Conservation (phyloP, 179 eudicot species). For the Vitellaria paradoxa region DNA sequence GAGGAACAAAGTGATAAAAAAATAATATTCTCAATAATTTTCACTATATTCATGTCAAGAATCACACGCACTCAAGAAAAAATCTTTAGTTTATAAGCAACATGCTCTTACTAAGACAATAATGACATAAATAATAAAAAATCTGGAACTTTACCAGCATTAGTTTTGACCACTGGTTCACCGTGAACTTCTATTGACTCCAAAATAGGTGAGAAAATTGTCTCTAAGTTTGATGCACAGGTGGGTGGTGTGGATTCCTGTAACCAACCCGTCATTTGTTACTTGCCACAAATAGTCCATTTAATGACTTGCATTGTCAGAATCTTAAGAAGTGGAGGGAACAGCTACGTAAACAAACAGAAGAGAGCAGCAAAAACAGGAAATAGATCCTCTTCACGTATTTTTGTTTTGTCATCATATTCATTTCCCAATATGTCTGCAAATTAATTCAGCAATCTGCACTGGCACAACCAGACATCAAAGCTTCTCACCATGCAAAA, state of each 20-base stretch:
- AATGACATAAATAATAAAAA: constrained; percentile 4
- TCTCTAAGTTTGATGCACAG: constrained; percentile 50
- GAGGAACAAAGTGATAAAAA: background rate
- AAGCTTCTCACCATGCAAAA: constrained; percentile 3
- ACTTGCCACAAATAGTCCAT: background rate
- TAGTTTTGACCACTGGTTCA: constrained; percentile 20
- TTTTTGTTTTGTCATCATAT: background rate
- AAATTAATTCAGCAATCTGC: background rate
- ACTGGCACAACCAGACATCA: background rate
- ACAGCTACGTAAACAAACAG: background rate
- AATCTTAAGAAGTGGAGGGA: too few species aligned
- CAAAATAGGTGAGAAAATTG: constrained; percentile 68
- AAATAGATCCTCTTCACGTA: background rate
- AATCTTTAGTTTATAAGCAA: background rate
- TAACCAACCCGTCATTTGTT: constrained; percentile 15
- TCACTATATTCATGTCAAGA: background rate
- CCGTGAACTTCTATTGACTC: constrained; percentile 33
- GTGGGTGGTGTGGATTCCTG: constrained; percentile 55
- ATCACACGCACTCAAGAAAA: background rate
- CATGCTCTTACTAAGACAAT: background rate
- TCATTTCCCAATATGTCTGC: background rate
- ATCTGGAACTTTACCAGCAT: constrained; percentile 44
- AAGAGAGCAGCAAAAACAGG: background rate
- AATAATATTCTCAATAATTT: too few species aligned
- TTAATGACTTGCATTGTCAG: background rate